Evolutionary conservation across 1,284 basidiomycete genomes (phyloP), one percentile per base, ranked within the genome.

Genomic region (Ceratobasidium sp.): DNA sequence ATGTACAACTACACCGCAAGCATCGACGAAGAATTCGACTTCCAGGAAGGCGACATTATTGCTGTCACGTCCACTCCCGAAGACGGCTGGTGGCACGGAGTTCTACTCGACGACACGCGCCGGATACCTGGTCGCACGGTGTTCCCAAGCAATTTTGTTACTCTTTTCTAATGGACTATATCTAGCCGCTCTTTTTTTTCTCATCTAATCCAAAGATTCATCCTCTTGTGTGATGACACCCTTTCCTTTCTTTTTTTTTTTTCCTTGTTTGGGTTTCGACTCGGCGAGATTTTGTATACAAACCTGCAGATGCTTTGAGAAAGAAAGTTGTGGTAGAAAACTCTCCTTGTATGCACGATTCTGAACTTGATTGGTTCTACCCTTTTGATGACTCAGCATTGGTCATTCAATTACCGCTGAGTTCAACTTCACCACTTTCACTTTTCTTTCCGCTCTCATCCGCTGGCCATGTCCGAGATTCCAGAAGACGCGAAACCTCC

Each of bases 21-120:
- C 23, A 95, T 95, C 79, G 91, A 93, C 3, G 94, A 96, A 84
- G 95, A 97, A 85, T 94, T 97, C 85, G 94, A 95, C 84, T 97
- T 97, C 90, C 95, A 96, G 83, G 88, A 91, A 28, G 95, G 94
- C 5, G 96, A 97, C 85, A 94, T 97, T 80, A 97, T 98, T 82
- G 96, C 96, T 10, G 95, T 97, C 3, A 97, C 95, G 1, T 89
- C 92, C 60, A 97, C 95, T 18, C 95, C 96, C 13, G 94, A 97
- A 80, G 96, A 98, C 82, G 96, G 95, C 0, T 97, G 96, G 96
- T 97, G 96, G 96, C 94, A 92, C 75, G 94, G 95, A 20, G 90
- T 92, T 84, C 84, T 97, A 78, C 86, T 97, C 60, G 96, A 98
- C 83, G 97, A 97, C 83, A 90, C 90, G 46, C 88, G 96, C 80